Evolutionary conservation across 495 filamentous ascomycete genomes (phyloP).

Genomic region (Bryoglossum gracile): DNA sequence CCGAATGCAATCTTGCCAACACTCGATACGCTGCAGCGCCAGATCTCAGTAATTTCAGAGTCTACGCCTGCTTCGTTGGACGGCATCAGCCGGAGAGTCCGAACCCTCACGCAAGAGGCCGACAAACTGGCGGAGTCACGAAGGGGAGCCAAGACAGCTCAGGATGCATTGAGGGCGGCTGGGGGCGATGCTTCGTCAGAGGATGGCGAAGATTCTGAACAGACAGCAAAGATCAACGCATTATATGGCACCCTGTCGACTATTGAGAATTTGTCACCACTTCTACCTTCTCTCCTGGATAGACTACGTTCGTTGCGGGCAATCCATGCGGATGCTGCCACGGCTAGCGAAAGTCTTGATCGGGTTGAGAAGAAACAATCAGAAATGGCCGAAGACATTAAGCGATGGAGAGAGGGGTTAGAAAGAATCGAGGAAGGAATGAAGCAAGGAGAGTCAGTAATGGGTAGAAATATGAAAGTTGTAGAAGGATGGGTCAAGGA

Average conservation of each 20-base stretch:
- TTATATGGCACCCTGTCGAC: conserved; percentile 84
- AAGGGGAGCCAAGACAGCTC: conserved; percentile 59
- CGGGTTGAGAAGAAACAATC: conserved; percentile 71
- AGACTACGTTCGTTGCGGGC: conserved; percentile 74
- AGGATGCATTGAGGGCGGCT: conserved; percentile 47
- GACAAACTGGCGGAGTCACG: conserved; percentile 69
- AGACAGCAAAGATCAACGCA: conserved; percentile 80
- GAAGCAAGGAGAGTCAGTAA: conserved; percentile 55
- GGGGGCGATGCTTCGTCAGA: conserved; percentile 28
- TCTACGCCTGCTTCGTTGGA: conserved; percentile 64
- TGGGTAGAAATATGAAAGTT: conserved; percentile 68
- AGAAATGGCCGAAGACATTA: conserved; percentile 76
- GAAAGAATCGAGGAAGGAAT: conserved; percentile 71
- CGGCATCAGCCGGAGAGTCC: conserved; percentile 62
- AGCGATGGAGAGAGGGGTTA: conserved; percentile 77
- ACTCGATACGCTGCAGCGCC: conserved; percentile 68
- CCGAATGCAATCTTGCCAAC: conserved; percentile 68
- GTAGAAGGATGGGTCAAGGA: conserved; percentile 87
- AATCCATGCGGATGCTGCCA: conserved; percentile 80
- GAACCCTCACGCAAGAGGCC: conserved; percentile 69
- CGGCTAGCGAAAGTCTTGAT: conserved; percentile 71
- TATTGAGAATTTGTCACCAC: conserved; percentile 77
- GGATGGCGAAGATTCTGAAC: conserved; percentile 46
- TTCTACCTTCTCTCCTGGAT: conserved; percentile 80
- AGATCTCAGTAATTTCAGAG: conserved; percentile 56